A percentile compares a stretch with the other conserved stretches of the same genome.
phyloP scores from a whole-genome alignment of 2,329 filamentous ascomycete species.

The Gyromitra esculenta region DNA sequence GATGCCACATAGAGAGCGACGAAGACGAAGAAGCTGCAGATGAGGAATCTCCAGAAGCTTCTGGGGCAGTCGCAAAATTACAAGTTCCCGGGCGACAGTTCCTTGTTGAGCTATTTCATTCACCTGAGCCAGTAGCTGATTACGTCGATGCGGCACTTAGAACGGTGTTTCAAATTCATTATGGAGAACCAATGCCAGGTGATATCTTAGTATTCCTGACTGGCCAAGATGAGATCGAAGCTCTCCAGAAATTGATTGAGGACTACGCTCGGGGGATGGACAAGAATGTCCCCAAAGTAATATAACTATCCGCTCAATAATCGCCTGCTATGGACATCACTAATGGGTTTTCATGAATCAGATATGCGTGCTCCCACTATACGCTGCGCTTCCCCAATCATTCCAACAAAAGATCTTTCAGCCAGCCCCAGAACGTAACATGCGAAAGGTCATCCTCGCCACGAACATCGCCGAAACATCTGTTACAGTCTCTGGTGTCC shows the following conservation, averaged over 20 bases:
- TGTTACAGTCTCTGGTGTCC: slow-evolving; percentile 91
- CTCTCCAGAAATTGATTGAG: slow-evolving; percentile 79
- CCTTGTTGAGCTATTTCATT: slow-evolving; percentile 50
- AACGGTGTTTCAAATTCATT: slow-evolving; percentile 84
- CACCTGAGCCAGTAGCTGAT: slow-evolving; percentile 80
- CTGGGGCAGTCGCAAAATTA: slow-evolving; percentile 43
- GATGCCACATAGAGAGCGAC: slow-evolving; percentile 33
- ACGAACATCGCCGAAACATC: slow-evolving; percentile 99
- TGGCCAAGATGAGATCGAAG: slow-evolving; percentile 91
- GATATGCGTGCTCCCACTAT: slow-evolving; percentile 78
- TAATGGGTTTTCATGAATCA: slow-evolving; percentile 56
- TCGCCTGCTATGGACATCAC: background rate
- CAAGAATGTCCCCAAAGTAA: slow-evolving; percentile 76
- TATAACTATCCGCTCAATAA: slow-evolving; percentile 54
- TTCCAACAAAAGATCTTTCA: slow-evolving; percentile 88
- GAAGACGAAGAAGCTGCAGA: background rate
- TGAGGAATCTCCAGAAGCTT: background rate
- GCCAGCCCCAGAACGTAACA: slow-evolving; percentile 73
- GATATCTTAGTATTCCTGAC: slow-evolving; percentile 93
- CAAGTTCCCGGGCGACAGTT: slow-evolving; percentile 53
- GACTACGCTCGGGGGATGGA: slow-evolving; percentile 79
- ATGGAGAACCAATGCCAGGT: slow-evolving; percentile 87
- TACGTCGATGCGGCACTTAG: slow-evolving; percentile 84
- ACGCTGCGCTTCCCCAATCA: slow-evolving; percentile 86
- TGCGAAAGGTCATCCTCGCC: slow-evolving; percentile 85